Conservation (phyloP, 148 eudicot genomes). For the Selenicereus undatus region DNA sequence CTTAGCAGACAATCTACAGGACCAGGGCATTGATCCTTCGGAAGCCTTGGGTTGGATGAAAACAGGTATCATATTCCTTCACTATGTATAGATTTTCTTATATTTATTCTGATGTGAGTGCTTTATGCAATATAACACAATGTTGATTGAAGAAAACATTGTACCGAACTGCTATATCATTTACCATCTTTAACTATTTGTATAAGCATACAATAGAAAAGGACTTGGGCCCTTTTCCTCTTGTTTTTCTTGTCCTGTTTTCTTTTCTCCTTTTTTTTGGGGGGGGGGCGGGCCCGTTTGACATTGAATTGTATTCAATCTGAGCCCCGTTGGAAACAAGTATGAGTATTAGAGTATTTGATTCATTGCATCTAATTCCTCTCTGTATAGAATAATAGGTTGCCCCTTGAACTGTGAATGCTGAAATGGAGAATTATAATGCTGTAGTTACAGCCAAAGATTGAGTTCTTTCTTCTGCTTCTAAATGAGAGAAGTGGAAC, state of each 20-base stretch:
- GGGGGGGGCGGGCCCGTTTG: not conserved
- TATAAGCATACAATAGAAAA: not conserved
- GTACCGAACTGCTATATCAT: not conserved
- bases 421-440: not conserved
- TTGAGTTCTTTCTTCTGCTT: not conserved
- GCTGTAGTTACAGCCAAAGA: not conserved
- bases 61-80: conserved; percentile 51
- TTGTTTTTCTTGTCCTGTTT: not conserved
- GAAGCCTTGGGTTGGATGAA: conserved; percentile 76
- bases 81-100: not conserved
- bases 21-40: conserved; percentile 67
- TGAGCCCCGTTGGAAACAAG: no score
- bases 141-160: not conserved
- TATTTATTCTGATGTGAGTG: not conserved
- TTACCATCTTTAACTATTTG: not conserved
- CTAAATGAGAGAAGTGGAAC: not conserved
- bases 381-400: no score
- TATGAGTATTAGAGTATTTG: not conserved
- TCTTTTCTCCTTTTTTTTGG: not conserved
- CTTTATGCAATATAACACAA: not conserved
- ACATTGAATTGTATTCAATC: no score
- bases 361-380: no score
- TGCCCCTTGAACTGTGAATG: not conserved
- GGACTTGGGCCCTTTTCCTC: not conserved
- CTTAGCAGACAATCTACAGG: conserved; percentile 46